These are phyloP conservation scores for Microbotryum silenes-acaulis DNA, from an alignment of 1,284 basidiomycete genomes.

Conservation along the genomic window DNA sequence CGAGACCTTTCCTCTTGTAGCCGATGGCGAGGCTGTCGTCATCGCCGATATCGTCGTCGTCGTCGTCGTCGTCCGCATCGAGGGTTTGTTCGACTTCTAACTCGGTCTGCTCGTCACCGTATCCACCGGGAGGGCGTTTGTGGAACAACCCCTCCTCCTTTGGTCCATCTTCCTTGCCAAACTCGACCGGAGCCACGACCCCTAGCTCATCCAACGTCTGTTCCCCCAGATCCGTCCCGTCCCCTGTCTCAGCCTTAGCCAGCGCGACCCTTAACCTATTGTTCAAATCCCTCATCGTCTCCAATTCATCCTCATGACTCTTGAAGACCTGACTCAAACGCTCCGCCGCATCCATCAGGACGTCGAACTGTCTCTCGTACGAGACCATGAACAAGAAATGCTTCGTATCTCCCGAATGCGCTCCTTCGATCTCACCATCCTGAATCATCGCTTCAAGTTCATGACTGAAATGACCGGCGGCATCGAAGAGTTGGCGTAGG, in stretches of 20 bases:
- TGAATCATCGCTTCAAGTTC: conserved; percentile 3
- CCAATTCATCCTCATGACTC: conserved; percentile 5
- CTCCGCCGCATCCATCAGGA: conserved; percentile 17
- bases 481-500: conserved; percentile 11
- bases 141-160: background rate
- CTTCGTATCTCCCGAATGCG: conserved; percentile 8
- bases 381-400: conserved; percentile 24
- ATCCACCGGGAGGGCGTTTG: conserved; percentile 10
- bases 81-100: background rate
- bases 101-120: conserved; percentile 9
- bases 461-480: conserved; percentile 1
- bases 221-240: background rate
- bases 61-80: background rate
- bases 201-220: background rate
- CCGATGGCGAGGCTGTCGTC: too few relatives aligned
- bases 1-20: too few relatives aligned
- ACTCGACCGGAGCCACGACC: background rate
- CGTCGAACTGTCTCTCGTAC: conserved; percentile 22
- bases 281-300: background rate
- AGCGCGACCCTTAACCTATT: conserved; percentile 1
- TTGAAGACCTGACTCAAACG: conserved; percentile 11
- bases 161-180: background rate
- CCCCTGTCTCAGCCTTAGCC: background rate
- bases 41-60: background rate
- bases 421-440: conserved; percentile 4